These are phyloP conservation scores for Mentha longifolia DNA, from an alignment of 257 asterid genomes.

Conservation along the genomic window DNA sequence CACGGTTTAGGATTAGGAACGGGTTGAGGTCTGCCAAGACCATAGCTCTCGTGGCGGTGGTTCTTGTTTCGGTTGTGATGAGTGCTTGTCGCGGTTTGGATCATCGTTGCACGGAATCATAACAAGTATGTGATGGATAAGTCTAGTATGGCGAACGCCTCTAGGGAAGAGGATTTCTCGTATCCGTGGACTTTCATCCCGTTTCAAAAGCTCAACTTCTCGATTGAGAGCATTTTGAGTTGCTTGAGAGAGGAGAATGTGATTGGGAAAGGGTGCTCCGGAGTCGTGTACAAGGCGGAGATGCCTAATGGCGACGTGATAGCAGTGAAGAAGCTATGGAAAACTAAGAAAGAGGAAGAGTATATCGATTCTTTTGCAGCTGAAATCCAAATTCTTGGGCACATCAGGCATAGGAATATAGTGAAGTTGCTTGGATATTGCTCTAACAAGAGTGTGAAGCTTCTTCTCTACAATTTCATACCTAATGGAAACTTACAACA, in stretches of 20 bases:
- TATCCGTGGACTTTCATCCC: conserved; percentile 95
- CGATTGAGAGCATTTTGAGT: conserved; percentile 68
- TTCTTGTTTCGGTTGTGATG: conserved; percentile 56
- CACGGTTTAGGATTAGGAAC: conserved; percentile 40
- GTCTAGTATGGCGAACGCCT: conserved; percentile 37
- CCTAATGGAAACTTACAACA: conserved; percentile 88
- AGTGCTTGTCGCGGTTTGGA: conserved; percentile 59
- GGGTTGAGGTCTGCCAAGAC: conserved; percentile 59
- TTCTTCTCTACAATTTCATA: conserved; percentile 81
- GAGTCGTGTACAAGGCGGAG: conserved; percentile 82
- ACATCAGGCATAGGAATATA: conserved; percentile 89
- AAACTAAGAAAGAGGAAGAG: conserved; percentile 73
- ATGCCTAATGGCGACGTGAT: conserved; percentile 79
- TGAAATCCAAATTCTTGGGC: conserved; percentile 93
- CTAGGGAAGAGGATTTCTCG: conserved; percentile 72
- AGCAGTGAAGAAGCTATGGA: conserved; percentile 95
- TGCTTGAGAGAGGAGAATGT: conserved; percentile 81
- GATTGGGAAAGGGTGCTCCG: conserved; percentile 90
- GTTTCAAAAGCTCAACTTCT: conserved; percentile 75
- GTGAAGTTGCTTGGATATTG: conserved; percentile 87
- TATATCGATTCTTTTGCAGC: conserved; percentile 81
- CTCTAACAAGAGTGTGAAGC: conserved; percentile 79
- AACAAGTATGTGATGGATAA: conserved; percentile 49
- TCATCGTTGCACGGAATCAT: conserved; percentile 53
- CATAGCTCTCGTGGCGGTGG: conserved; percentile 55